Percentiles rank a stretch among this genome's conserved stretches.
Evolutionary conservation across 345 rosid genomes (phyloP).

Genomic region (Crucihimalaya himalaica): DNA sequence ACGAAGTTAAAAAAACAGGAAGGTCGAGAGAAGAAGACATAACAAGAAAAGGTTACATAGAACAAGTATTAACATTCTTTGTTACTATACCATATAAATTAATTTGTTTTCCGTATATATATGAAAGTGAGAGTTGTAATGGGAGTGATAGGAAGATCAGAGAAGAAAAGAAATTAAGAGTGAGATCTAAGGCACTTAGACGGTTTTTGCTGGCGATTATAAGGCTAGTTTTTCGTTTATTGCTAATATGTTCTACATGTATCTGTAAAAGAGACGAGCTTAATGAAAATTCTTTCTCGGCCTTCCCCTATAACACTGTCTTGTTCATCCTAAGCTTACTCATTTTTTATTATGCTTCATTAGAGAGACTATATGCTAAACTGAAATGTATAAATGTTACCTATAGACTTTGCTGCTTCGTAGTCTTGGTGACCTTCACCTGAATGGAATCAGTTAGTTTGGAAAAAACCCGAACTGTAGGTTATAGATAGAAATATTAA

Average conservation of each 20-base stretch:
- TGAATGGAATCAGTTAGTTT: constrained; percentile 3
- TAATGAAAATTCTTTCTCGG: constrained; percentile 38
- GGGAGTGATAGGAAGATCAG: constrained; percentile 37
- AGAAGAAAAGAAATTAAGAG: constrained; percentile 12
- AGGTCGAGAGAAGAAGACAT: constrained; percentile 38
- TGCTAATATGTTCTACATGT: constrained; percentile 28
- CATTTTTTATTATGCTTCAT: not conserved
- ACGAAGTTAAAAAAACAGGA: constrained; percentile 11
- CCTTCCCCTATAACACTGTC: constrained; percentile 33
- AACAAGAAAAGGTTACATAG: constrained; percentile 33
- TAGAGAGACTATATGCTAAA: constrained; percentile 11
- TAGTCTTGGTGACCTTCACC: not conserved
- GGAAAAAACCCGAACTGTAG: not conserved
- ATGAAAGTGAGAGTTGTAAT: constrained; percentile 37
- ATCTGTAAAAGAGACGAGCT: constrained; percentile 27
- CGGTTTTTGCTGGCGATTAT: constrained; percentile 41
- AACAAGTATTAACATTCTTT: constrained; percentile 25
- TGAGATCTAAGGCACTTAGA: constrained; percentile 26
- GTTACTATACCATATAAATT: constrained; percentile 13
- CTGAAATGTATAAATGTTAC: constrained; percentile 7
- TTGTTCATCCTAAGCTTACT: constrained; percentile 8
- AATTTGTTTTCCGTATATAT: constrained; percentile 16
- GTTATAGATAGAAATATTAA: constrained; percentile 1
- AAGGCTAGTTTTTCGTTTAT: constrained; percentile 36
- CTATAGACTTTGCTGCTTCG: constrained; percentile 4